phyloP scores from a whole-genome alignment of 441 rosid genomes.

The Macaranga tanarius region DNA sequence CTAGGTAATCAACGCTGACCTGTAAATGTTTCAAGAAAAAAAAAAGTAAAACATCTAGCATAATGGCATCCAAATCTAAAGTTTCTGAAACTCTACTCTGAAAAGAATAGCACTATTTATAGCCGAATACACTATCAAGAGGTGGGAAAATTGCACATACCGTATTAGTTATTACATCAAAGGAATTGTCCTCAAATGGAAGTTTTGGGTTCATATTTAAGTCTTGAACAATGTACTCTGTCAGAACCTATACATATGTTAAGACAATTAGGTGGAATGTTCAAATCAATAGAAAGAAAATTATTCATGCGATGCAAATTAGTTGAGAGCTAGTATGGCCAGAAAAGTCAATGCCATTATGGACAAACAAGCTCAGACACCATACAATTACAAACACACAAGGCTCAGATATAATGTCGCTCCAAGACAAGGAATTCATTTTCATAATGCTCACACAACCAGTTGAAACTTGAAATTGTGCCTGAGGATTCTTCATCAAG shows the following conservation, averaged over 20 bases:
- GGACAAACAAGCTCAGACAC: background rate
- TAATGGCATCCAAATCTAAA: too few species aligned
- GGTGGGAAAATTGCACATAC: conserved; percentile 39
- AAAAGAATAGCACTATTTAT: background rate
- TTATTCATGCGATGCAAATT: background rate
- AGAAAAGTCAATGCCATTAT: background rate
- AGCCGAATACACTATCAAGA: conserved; percentile 7
- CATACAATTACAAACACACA: background rate
- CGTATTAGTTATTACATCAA: conserved; percentile 87
- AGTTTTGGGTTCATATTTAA: conserved; percentile 71
- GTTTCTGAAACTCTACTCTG: background rate
- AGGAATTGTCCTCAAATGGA: conserved; percentile 82
- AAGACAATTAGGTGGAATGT: background rate
- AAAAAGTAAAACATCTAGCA: background rate
- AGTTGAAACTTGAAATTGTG: background rate
- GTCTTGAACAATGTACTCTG: conserved; percentile 84
- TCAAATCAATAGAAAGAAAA: conserved; percentile 2
- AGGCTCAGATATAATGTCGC: background rate
- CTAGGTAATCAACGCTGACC: conserved; percentile 92
- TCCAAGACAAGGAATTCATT: background rate
- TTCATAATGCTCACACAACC: background rate
- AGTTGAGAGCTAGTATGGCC: background rate
- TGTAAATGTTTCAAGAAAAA: conserved; percentile 20
- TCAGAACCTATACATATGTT: conserved; percentile 57
- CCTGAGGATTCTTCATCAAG: background rate